A percentile compares a stretch with the other conserved stretches of the same genome.
These are phyloP conservation scores for Deinandra increscens DNA, from an alignment of 129 eudicot genomes.

Conservation along the genomic window DNA sequence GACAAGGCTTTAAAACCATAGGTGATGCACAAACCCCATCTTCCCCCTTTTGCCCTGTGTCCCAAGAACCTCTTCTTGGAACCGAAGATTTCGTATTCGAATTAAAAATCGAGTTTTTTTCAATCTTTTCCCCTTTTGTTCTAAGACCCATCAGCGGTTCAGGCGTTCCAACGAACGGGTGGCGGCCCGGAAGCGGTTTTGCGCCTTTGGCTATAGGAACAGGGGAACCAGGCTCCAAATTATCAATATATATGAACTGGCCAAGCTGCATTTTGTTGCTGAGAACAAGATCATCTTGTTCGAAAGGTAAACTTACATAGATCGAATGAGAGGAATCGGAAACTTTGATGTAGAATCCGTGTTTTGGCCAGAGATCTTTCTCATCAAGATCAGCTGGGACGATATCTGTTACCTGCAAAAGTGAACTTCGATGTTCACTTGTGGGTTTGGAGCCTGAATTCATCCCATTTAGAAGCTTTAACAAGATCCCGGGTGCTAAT, in stretches of 20 bases:
- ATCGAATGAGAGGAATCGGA: slow-evolving; percentile 95
- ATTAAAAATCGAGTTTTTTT: slow-evolving; percentile 26
- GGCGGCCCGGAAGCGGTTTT: slow-evolving; percentile 85
- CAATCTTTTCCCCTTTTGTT: slow-evolving; percentile 51
- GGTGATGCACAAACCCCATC: slow-evolving; percentile 53
- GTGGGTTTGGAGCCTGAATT: slow-evolving; percentile 70
- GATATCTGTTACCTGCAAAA: slow-evolving; percentile 84
- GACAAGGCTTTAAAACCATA: slow-evolving; percentile 57
- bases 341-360: slow-evolving; percentile 82
- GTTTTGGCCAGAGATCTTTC: slow-evolving; percentile 77
- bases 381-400: slow-evolving; percentile 97
- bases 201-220: slow-evolving; percentile 84
- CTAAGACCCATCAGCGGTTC: slow-evolving; percentile 83
- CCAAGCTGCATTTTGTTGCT: slow-evolving; percentile 95
- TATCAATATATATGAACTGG: slow-evolving; percentile 88
- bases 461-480: slow-evolving; percentile 80
- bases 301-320: slow-evolving; percentile 76
- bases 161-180: slow-evolving; percentile 88
- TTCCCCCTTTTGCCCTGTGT: slow-evolving; percentile 44
- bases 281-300: slow-evolving; percentile 87
- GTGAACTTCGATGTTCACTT: slow-evolving; percentile 75
- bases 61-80: slow-evolving; percentile 87
- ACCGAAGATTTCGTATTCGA: slow-evolving; percentile 30
- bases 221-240: slow-evolving; percentile 85
- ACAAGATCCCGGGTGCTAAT: slow-evolving; percentile 82